Evolutionary conservation across 305 asterid species (phyloP), one percentile per base, ranked within the genome.

Genomic region (Fraxinus paxiana): DNA sequence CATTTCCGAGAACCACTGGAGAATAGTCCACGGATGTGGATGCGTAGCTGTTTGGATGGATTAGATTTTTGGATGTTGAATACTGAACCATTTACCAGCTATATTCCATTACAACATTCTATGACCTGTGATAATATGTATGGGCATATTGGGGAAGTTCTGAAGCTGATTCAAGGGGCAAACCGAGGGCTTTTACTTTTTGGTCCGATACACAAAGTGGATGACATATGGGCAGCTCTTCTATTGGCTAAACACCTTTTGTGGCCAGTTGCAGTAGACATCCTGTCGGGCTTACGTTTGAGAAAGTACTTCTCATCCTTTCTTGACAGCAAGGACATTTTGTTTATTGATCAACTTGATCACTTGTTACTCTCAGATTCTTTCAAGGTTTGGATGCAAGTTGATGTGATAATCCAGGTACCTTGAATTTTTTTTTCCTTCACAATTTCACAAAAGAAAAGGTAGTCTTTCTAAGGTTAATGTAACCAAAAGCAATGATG

Each of bases 181-280:
- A 84, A 88, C 15, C 81, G 80, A 61, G 99, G 98, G 54, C 83
- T 96, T 83, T 85, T 96, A 75, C 85, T 96, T 78, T 82, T 96
- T 61, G 99, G 98, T 33, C 89, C 98, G 38, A 88, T 94, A 79
- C 97, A 92, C 83, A 90, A 88, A 70, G 97, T 91, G 82, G 98
- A 96, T 83, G 98, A 96, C 77, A 89, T 92, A 88, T 96, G 98
- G 98, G 98, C 98, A 35, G 94, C 98, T 78, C 95, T 96, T 83
- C 84, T 96, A 81, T 87, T 96, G 87, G 98, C 98, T 75, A 92
- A 93, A 81, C 98, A 94, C 89, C 89, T 96, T 81, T 71, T 33
- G 79, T 96, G 99, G 99, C 99, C 99, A 2, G 97, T 92, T 35
- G 93, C 85, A 37, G 94, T 90, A 61, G 98, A 92, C 83, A 88